phyloP scores from a whole-genome alignment of 257 asterid species.

The Penstemon barbatus region DNA sequence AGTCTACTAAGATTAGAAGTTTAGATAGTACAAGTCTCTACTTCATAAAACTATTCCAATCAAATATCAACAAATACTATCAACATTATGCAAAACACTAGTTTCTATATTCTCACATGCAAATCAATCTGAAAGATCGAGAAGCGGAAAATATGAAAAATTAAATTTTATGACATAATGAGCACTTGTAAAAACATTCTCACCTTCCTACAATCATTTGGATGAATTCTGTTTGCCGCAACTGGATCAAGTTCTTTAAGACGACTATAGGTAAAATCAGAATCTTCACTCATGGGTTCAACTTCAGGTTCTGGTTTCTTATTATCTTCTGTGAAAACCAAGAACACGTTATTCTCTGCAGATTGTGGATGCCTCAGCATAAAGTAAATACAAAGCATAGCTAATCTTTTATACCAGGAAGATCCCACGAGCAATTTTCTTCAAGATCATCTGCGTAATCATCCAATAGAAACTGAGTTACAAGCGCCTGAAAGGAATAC shows the following conservation, averaged over 20 bases:
- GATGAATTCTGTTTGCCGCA: conserved; percentile 87
- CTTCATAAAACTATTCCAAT: background rate
- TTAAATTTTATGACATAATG: background rate
- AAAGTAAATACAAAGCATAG: conserved; percentile 20
- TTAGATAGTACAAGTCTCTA: background rate
- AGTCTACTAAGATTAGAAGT: background rate
- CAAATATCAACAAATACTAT: background rate
- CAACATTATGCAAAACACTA: background rate
- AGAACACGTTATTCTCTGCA: conserved; percentile 17
- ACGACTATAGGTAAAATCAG: conserved; percentile 42
- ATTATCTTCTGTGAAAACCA: conserved; percentile 46
- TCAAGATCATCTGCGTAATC: conserved; percentile 58
- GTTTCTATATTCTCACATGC: background rate
- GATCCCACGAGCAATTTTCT: conserved; percentile 41
- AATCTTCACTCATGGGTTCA: conserved; percentile 31
- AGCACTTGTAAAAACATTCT: conserved; percentile 13
- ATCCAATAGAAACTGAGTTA: conserved; percentile 76
- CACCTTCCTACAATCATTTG: conserved; percentile 91
- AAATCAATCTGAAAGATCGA: background rate
- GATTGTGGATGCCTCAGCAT: conserved; percentile 6
- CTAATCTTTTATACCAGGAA: conserved; percentile 45
- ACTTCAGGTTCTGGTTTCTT: conserved; percentile 42
- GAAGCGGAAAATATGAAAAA: background rate
- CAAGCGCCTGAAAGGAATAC: conserved; percentile 67
- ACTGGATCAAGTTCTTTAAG: conserved; percentile 79